Evolutionary conservation across 371 early-diverging fungal species (phyloP).

Genomic region (Mortierella sp.): DNA sequence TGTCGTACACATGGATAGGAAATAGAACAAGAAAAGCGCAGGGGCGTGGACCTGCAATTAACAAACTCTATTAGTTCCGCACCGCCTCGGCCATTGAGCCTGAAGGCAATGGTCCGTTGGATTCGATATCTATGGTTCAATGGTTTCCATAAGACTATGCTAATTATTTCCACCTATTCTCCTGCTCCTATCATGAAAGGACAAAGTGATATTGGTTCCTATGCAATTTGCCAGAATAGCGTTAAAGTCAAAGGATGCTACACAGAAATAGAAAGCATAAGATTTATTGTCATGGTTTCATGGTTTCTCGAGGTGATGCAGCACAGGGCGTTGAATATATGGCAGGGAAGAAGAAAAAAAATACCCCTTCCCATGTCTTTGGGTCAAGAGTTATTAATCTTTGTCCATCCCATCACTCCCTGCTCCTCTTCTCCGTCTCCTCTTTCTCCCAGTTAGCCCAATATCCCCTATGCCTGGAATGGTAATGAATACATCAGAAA

Average conservation of each 20-base stretch:
- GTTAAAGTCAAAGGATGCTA: not conserved
- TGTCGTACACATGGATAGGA: too few relatives aligned
- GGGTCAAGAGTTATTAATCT: not conserved
- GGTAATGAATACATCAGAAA: conserved; percentile 3
- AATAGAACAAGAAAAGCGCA: too few relatives aligned
- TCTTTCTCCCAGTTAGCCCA: conserved; percentile 14
- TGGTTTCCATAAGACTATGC: too few relatives aligned
- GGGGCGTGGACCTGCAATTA: too few relatives aligned
- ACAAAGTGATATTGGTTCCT: not conserved
- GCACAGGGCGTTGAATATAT: not conserved
- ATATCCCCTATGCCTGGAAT: conserved; percentile 16
- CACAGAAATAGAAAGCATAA: not conserved
- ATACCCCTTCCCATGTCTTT: not conserved
- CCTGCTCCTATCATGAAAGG: not conserved
- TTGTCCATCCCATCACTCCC: conserved; percentile 1
- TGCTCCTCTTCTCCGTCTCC: conserved; percentile 13
- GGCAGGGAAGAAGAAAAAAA: not conserved
- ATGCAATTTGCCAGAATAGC: too few relatives aligned
- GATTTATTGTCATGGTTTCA: conserved; percentile 2
- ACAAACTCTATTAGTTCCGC: too few relatives aligned
- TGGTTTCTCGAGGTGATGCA: not conserved
- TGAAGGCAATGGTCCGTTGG: too few relatives aligned
- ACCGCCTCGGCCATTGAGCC: too few relatives aligned
- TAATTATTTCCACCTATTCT: too few relatives aligned
- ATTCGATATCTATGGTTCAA: too few relatives aligned